Evolutionary conservation across 2,329 filamentous ascomycete genomes (phyloP).

Genomic region (Penicillium sp.): DNA sequence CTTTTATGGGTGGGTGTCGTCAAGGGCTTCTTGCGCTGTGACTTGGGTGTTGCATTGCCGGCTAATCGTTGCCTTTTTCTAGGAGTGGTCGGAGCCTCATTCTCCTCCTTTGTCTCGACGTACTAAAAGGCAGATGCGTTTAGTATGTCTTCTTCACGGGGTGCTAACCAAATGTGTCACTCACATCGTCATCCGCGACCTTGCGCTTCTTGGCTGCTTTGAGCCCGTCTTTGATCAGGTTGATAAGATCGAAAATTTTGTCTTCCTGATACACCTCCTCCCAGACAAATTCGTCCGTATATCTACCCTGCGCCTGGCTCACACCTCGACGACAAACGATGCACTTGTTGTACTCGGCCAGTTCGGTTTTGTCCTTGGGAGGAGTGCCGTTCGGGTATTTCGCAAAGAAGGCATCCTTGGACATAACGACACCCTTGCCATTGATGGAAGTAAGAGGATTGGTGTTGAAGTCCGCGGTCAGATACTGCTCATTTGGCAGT

Average conservation of each 20-base stretch:
- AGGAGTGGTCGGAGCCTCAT: constrained; percentile 49
- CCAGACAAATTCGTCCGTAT: constrained; percentile 91
- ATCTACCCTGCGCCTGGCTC: constrained; percentile 82
- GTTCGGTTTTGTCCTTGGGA: constrained; percentile 58
- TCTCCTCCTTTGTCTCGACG: constrained; percentile 39
- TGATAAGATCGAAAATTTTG: constrained; percentile 63
- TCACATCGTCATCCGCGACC: constrained; percentile 39
- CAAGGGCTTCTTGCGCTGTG: constrained; percentile 46
- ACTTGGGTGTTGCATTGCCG: constrained; percentile 45
- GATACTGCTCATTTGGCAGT: constrained; percentile 84
- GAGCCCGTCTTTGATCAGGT: constrained; percentile 62
- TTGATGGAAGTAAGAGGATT: constrained; percentile 89
- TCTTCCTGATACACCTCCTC: constrained; percentile 74
- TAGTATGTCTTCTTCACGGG: neutral
- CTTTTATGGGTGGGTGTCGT: constrained; percentile 65
- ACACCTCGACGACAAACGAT: constrained; percentile 89
- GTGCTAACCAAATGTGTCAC: constrained; percentile 1
- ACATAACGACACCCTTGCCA: constrained; percentile 80
- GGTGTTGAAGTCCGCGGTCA: constrained; percentile 80
- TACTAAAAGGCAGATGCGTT: constrained; percentile 29
- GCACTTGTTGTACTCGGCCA: constrained; percentile 75
- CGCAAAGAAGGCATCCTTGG: constrained; percentile 63
- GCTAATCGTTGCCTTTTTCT: constrained; percentile 56
- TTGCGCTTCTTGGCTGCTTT: constrained; percentile 64
- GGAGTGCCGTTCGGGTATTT: constrained; percentile 73